These are phyloP conservation scores for Crithidia bombi DNA, from an alignment of 208 protist species.

Conservation along the genomic window DNA sequence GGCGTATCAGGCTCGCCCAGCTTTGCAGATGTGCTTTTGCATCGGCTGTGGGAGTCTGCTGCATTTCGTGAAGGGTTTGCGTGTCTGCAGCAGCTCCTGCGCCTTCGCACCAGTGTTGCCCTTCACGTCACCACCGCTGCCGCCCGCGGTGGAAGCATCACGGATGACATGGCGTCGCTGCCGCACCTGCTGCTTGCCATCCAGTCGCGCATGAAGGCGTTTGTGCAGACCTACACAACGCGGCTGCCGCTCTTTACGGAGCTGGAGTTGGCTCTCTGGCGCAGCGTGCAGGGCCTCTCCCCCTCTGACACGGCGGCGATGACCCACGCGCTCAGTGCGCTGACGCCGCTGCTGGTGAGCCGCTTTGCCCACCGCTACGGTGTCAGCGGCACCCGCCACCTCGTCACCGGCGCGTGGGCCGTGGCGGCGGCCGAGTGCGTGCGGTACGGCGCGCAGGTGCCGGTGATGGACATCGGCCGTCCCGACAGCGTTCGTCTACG, in stretches of 20 bases:
- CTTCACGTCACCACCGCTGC: conserved; percentile 6
- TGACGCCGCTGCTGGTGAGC: conserved; percentile 67
- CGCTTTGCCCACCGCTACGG: conserved; percentile 65
- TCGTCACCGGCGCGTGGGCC: conserved; percentile 68
- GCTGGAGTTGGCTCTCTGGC: conserved; percentile 72
- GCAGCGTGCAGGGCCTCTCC: conserved; percentile 40
- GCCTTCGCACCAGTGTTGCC: conserved; percentile 24
- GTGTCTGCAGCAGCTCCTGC: conserved; percentile 62
- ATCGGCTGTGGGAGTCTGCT: conserved; percentile 60
- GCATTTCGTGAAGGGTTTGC: conserved; percentile 80
- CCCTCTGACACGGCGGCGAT: conserved; percentile 11
- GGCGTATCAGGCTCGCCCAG: conserved; percentile 5
- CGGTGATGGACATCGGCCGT: conserved; percentile 63
- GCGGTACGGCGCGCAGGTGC: conserved; percentile 46
- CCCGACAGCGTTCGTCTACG: conserved; percentile 37
- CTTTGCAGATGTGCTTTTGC: conserved; percentile 32
- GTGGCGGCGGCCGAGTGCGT: conserved; percentile 56
- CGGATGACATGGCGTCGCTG: background rate
- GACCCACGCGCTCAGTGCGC: conserved; percentile 32
- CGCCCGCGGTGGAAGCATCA: background rate
- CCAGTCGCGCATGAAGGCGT: conserved; percentile 38
- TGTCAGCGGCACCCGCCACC: conserved; percentile 44
- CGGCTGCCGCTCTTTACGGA: conserved; percentile 55
- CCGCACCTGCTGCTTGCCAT: conserved; percentile 33
- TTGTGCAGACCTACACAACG: conserved; percentile 65